Percentiles rank a stretch among this genome's conserved stretches.
These are phyloP conservation scores for Leishmania amazonensis DNA, from an alignment of 208 protist genomes.

Conservation along the genomic window DNA sequence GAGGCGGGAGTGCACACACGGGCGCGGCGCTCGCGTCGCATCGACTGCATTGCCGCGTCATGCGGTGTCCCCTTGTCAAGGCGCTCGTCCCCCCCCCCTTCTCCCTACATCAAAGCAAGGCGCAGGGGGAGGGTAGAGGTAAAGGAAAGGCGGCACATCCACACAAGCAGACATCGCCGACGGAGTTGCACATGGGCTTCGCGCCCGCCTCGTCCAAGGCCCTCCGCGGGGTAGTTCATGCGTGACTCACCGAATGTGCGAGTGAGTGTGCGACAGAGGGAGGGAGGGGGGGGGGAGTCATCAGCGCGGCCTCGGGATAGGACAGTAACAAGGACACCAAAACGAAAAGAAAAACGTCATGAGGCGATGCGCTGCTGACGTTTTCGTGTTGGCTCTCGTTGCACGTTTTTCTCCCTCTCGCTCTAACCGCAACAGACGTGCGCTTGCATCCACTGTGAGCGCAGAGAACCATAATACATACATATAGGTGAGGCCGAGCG, in stretches of 20 bases:
- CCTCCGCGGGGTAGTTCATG: not conserved
- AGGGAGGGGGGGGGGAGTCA: not conserved
- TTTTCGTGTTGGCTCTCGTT: not conserved
- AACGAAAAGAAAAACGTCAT: too few species aligned
- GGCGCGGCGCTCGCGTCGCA: too few species aligned
- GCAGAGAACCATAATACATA: too few species aligned
- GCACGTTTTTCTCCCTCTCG: not conserved
- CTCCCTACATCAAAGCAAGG: not conserved
- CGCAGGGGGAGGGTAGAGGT: not conserved
- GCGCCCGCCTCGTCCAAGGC: not conserved
- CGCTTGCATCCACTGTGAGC: too few species aligned
- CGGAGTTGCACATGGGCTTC: not conserved
- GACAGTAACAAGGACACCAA: too few species aligned
- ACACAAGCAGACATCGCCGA: not conserved
- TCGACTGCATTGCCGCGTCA: not conserved
- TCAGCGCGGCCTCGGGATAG: too few species aligned
- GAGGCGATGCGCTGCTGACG: not conserved
- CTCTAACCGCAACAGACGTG: too few species aligned
- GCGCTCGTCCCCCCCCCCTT: not conserved
- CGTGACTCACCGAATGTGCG: not conserved
- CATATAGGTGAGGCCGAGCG: too few species aligned
- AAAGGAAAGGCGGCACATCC: not conserved
- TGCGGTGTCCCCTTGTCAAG: not conserved
- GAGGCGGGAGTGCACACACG: not conserved
- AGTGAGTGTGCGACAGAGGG: not conserved